Percentiles rank a stretch among this genome's conserved stretches.
Conservation (phyloP, 305 asterid genomes). For the Fraxinus sp. region DNA sequence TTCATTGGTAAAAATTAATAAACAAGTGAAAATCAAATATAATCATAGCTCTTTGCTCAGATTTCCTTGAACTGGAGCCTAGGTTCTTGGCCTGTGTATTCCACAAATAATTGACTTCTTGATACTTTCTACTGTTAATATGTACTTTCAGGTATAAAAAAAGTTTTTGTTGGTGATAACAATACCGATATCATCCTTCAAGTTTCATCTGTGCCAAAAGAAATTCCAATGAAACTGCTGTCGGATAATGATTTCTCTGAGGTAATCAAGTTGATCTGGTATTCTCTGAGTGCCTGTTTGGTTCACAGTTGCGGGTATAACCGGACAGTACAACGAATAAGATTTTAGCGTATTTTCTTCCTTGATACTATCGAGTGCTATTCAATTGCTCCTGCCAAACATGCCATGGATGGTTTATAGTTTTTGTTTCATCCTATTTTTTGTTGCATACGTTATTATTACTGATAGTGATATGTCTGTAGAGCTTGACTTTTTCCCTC, state of each 20-base stretch:
- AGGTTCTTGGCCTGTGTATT: not conserved
- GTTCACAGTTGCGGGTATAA: not conserved
- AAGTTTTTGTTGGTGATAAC: constrained; percentile 31
- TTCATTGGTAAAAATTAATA: not conserved
- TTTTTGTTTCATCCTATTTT: not conserved
- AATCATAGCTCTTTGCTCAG: constrained; percentile 8
- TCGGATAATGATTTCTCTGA: constrained; percentile 47
- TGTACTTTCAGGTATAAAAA: constrained; percentile 47
- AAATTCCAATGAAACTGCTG: constrained; percentile 38
- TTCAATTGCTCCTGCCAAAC: not conserved
- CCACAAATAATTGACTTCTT: not conserved
- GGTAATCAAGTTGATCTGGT: constrained; percentile 37
- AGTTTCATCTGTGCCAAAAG: constrained; percentile 42
- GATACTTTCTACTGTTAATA: not conserved
- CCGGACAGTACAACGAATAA: not conserved
- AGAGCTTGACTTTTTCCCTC: not conserved
- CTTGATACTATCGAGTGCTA: not conserved
- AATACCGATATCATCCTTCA: constrained; percentile 40
- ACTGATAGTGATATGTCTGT: not conserved
- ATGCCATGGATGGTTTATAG: not conserved
- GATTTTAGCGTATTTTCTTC: not conserved
- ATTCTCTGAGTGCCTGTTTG: not conserved
- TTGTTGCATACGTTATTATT: constrained; percentile 1
- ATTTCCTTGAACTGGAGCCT: not conserved
- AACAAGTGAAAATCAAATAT: not conserved